These are phyloP conservation scores for Diplodia corticola DNA, from an alignment of 2,329 filamentous ascomycete genomes.

Conservation along the genomic window DNA sequence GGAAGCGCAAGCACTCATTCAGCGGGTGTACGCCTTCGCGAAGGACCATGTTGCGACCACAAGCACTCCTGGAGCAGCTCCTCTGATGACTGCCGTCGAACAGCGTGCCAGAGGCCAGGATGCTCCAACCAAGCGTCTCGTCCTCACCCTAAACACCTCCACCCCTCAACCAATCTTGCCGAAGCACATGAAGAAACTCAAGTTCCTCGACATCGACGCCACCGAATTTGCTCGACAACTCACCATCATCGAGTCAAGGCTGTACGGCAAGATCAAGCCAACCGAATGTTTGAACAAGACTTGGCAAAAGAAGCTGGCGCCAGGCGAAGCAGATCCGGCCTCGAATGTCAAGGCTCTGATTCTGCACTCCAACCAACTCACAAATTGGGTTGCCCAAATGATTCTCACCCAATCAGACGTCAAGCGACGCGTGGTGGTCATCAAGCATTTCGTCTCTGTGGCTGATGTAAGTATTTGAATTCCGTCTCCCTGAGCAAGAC, in stretches of 20 bases:
- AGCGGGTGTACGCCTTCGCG: constrained; percentile 86
- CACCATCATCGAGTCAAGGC: constrained; percentile 91
- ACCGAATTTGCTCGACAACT: constrained; percentile 96
- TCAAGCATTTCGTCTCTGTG: constrained; percentile 96
- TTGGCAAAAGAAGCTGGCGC: constrained; percentile 92
- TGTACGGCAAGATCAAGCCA: constrained; percentile 94
- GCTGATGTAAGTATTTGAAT: constrained; percentile 71
- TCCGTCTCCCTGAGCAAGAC: neutral
- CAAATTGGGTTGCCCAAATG: constrained; percentile 99
- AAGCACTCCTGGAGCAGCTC: constrained; percentile 83
- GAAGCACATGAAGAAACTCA: constrained; percentile 99
- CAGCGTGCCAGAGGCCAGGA: constrained; percentile 88
- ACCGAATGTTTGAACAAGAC: constrained; percentile 98
- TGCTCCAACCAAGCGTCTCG: constrained; percentile 77
- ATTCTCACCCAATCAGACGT: constrained; percentile 92
- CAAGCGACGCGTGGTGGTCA: constrained; percentile 93
- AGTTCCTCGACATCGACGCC: constrained; percentile 95
- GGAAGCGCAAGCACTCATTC: constrained; percentile 79
- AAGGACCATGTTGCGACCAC: constrained; percentile 90
- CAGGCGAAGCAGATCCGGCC: constrained; percentile 80
- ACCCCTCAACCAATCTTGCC: constrained; percentile 88
- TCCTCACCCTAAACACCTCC: constrained; percentile 80
- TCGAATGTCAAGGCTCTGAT: constrained; percentile 95
- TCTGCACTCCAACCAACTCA: constrained; percentile 96
- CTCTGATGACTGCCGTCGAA: constrained; percentile 83